phyloP scores from a whole-genome alignment of 495 filamentous ascomycete genomes.

The Parmelia sp. region DNA sequence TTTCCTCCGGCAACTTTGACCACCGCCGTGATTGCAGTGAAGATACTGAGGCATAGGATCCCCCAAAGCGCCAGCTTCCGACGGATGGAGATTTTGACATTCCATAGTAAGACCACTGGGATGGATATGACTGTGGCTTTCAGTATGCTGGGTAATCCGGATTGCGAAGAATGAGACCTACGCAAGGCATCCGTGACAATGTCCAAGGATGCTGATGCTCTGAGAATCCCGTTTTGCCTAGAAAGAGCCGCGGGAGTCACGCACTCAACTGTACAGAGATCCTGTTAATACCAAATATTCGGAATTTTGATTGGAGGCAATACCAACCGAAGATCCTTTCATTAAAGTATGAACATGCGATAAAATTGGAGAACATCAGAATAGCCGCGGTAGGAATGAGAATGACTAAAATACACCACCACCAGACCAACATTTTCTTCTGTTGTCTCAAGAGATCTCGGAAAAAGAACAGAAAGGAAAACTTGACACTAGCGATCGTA shows the following conservation, averaged over 20 bases:
- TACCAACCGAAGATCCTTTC: constrained; percentile 18
- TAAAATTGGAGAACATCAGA: constrained; percentile 18
- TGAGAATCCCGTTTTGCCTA: constrained; percentile 15
- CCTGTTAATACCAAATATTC: neutral
- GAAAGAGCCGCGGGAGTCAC: constrained; percentile 12
- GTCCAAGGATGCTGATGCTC: constrained; percentile 17
- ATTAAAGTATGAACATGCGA: constrained; percentile 21
- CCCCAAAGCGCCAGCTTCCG: constrained; percentile 20
- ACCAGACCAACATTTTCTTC: constrained; percentile 18
- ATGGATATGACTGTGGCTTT: constrained; percentile 21
- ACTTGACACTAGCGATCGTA: constrained; percentile 17
- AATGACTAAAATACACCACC: constrained; percentile 19
- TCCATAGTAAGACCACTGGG: constrained; percentile 24
- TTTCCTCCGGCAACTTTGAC: constrained; percentile 19
- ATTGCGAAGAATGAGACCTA: neutral
- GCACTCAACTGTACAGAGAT: constrained; percentile 17
- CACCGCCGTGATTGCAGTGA: constrained; percentile 24
- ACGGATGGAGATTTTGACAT: constrained; percentile 15
- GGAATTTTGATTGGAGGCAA: neutral
- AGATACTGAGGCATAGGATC: constrained; percentile 24
- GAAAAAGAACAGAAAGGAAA: constrained; percentile 25
- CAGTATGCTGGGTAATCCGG: neutral
- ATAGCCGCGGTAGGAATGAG: constrained; percentile 16
- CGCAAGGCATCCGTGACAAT: constrained; percentile 20
- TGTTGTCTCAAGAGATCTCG: constrained; percentile 11